phyloP scores from a whole-genome alignment of 2,329 filamentous ascomycete genomes.

The Colletotrichum nymphaeae region DNA sequence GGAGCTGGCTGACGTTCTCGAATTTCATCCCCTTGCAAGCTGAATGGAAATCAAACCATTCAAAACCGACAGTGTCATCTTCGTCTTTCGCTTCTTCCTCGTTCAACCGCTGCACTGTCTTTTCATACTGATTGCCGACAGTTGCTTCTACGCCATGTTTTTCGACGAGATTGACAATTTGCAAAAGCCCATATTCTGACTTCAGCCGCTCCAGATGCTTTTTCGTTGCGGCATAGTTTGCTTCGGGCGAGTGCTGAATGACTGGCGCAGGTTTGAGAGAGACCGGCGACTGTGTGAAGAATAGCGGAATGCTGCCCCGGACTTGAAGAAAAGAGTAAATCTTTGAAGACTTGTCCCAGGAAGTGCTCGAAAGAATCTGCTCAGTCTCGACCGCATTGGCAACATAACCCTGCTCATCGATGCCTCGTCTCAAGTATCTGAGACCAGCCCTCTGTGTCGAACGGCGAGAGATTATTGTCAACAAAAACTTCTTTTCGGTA shows the following conservation, averaged over 20 bases:
- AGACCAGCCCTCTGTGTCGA: conserved; percentile 88
- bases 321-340: conserved; percentile 88
- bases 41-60: conserved; percentile 98
- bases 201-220: conserved; percentile 81
- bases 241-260: conserved; percentile 81
- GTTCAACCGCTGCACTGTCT: conserved; percentile 75
- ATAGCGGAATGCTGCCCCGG: conserved; percentile 91
- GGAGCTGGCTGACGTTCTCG: conserved; percentile 87
- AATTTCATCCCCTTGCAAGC: conserved; percentile 98
- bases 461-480: conserved; percentile 93
- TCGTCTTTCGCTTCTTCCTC: conserved; percentile 62
- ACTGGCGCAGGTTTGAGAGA: conserved; percentile 89
- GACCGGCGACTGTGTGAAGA: conserved; percentile 95
- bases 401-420: conserved; percentile 88
- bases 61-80: conserved; percentile 70
- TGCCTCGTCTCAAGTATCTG: conserved; percentile 88
- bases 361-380: conserved; percentile 82
- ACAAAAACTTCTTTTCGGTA: conserved; percentile 71
- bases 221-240: conserved; percentile 82
- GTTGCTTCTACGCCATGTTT: conserved; percentile 85
- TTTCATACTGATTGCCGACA: conserved; percentile 83
- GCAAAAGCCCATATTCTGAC: conserved; percentile 78
- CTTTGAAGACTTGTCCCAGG: conserved; percentile 71
- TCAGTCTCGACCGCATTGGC: conserved; percentile 97
- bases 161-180: conserved; percentile 87